These are phyloP conservation scores for Exophiala lecanii-corni DNA, from an alignment of 2,329 filamentous ascomycete species.

Conservation along the genomic window DNA sequence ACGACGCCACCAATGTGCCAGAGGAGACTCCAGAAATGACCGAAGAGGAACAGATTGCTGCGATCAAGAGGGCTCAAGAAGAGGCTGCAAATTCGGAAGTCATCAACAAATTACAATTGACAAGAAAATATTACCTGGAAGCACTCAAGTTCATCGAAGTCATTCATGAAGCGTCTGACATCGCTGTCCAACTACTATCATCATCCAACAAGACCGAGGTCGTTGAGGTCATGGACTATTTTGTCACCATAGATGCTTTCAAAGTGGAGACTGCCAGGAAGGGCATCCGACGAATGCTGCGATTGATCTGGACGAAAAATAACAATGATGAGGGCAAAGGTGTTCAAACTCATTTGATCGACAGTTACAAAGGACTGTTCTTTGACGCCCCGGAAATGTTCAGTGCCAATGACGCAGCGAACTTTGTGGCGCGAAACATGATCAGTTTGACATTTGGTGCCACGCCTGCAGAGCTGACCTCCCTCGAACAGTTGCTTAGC, in stretches of 20 bases:
- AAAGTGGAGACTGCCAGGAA: conserved; percentile 89
- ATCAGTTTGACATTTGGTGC: conserved; percentile 96
- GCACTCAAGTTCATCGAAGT: conserved; percentile 91
- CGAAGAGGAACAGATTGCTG: conserved; percentile 70
- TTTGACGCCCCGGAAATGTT: conserved; percentile 92
- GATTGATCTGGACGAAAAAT: conserved; percentile 98
- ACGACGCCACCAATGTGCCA: conserved; percentile 80
- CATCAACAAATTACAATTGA: conserved; percentile 80
- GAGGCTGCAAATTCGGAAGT: conserved; percentile 85
- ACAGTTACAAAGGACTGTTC: conserved; percentile 92
- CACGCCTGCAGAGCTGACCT: conserved; percentile 90
- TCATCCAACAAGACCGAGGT: conserved; percentile 98
- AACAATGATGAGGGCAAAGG: conserved; percentile 99
- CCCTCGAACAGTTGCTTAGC: conserved; percentile 85
- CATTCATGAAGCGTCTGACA: conserved; percentile 73
- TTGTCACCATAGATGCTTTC: conserved; percentile 91
- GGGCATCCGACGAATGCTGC: conserved; percentile 91
- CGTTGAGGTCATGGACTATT: conserved; percentile 98
- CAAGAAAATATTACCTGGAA: conserved; percentile 86
- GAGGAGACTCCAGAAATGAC: conserved; percentile 70
- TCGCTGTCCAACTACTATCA: conserved; percentile 80
- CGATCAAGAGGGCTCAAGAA: conserved; percentile 73
- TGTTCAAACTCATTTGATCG: conserved; percentile 92
- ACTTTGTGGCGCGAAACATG: conserved; percentile 97
- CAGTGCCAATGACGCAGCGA: conserved; percentile 81